phyloP scores from a whole-genome alignment of 2,329 filamentous ascomycete genomes.

The Leptographium flavum region DNA sequence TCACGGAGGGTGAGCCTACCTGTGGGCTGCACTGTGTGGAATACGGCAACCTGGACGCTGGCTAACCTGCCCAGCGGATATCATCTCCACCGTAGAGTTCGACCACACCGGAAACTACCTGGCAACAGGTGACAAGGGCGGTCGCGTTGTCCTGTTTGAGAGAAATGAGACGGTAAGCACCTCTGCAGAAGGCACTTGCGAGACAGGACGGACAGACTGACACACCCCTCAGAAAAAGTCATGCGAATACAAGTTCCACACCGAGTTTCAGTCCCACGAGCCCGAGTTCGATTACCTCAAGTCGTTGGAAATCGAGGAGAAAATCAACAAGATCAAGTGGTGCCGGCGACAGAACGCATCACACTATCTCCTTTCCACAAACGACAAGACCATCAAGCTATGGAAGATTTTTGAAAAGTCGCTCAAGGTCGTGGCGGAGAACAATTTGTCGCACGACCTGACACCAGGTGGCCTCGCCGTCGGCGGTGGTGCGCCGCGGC shows the following conservation, averaged over 20 bases:
- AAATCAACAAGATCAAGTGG: slow-evolving; percentile 99
- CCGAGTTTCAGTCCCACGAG: slow-evolving; percentile 98
- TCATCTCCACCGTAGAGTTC: slow-evolving; percentile 84
- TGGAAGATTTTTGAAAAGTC: slow-evolving; percentile 99
- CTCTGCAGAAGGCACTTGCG: no score
- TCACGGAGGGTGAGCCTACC: slow-evolving; percentile 66
- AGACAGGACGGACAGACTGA: no score
- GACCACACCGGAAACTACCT: slow-evolving; percentile 84
- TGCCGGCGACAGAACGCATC: slow-evolving; percentile 95
- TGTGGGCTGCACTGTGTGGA: no score
- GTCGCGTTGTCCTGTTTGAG: slow-evolving; percentile 73
- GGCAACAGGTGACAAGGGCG: slow-evolving; percentile 80
- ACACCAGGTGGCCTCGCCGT: slow-evolving; percentile 62
- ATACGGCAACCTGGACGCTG: no score
- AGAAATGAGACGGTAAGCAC: slow-evolving; percentile 81
- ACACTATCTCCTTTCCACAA: slow-evolving; percentile 94
- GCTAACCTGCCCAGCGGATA: slow-evolving; percentile 47
- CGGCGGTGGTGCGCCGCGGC: slow-evolving; percentile 63
- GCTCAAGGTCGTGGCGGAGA: slow-evolving; percentile 95
- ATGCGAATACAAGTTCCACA: slow-evolving; percentile 99
- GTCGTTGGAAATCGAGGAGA: slow-evolving; percentile 98
- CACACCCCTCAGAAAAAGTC: slow-evolving; percentile 98
- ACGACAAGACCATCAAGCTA: slow-evolving; percentile 99
- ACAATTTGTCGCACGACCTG: slow-evolving; percentile 90
- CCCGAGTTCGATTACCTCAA: slow-evolving; percentile 99